These are phyloP conservation scores for Eurotiales sp. DNA, from an alignment of 2,329 filamentous ascomycete species.

Conservation along the genomic window DNA sequence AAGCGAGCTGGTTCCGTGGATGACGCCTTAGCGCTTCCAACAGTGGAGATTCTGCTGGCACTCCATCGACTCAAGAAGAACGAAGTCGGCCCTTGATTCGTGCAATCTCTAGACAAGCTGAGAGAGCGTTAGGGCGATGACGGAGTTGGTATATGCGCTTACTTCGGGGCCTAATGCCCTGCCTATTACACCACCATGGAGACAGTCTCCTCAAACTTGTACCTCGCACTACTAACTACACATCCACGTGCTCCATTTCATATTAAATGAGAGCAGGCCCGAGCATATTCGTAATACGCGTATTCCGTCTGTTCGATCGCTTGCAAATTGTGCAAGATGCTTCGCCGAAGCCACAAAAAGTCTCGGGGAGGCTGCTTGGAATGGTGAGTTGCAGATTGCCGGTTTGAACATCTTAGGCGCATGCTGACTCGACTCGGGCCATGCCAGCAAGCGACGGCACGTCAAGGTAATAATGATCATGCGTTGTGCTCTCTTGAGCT, in stretches of 20 bases:
- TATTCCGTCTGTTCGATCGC: not conserved
- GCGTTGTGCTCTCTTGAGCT: not conserved
- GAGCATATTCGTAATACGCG: slow-evolving; percentile 1
- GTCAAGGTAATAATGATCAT: slow-evolving; percentile 4
- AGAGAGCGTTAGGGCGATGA: not conserved
- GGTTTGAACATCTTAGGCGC: not conserved
- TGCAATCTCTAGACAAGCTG: not conserved
- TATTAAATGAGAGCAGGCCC: not conserved
- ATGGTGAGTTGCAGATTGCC: slow-evolving; percentile 3
- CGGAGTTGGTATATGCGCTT: not conserved
- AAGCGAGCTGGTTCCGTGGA: not conserved
- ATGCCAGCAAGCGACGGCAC: slow-evolving; percentile 9
- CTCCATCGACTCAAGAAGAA: not conserved
- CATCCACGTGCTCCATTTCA: too few species aligned
- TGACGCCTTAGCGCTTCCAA: not conserved
- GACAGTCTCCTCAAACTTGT: too few species aligned
- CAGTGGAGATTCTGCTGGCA: not conserved
- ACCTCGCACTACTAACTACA: too few species aligned
- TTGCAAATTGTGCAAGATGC: not conserved
- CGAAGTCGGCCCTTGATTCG: not conserved
- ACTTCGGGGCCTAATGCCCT: not conserved
- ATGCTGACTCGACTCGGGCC: slow-evolving; percentile 2
- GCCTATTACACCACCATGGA: not conserved
- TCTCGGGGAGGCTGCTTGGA: slow-evolving; percentile 10
- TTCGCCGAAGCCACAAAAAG: slow-evolving; percentile 13